Conservation (phyloP, 1,284 basidiomycete species). For the Takashimella tepidaria region DNA sequence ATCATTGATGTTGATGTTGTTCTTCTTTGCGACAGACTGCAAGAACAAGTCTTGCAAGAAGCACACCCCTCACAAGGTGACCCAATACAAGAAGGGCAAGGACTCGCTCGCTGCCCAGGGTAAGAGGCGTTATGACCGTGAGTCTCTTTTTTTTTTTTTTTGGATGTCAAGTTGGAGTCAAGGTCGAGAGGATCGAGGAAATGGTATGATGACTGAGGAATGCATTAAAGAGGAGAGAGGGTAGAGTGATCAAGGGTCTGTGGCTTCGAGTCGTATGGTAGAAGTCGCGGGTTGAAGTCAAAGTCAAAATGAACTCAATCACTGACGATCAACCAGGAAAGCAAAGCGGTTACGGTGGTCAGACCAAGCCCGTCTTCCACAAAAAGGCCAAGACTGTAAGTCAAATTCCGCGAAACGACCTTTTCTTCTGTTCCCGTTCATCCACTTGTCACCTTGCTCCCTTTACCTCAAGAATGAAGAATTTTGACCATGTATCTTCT, state of each 20-base stretch:
- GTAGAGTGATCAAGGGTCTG: too few species aligned
- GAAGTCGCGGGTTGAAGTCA: too few species aligned
- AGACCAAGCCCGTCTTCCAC: constrained; percentile 99
- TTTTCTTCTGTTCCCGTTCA: neutral
- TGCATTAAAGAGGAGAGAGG: too few species aligned
- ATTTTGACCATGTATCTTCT: neutral
- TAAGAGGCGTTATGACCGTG: constrained; percentile 98
- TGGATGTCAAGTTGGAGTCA: neutral
- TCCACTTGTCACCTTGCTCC: neutral
- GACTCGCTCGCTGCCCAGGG: constrained; percentile 94
- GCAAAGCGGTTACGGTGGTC: constrained; percentile 99
- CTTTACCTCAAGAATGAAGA: neutral
- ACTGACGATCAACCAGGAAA: constrained; percentile 58
- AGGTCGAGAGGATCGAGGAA: neutral
- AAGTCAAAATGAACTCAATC: too few species aligned
- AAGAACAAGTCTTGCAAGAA: constrained; percentile 98
- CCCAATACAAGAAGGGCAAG: constrained; percentile 99
- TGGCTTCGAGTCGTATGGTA: too few species aligned
- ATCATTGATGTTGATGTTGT: too few species aligned
- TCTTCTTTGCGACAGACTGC: constrained; percentile 63
- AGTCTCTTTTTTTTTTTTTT: too few species aligned
- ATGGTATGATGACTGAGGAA: neutral
- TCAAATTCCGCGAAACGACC: constrained; percentile 7
- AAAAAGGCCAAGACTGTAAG: constrained; percentile 52
- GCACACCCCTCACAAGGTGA: constrained; percentile 97